Conservation (phyloP, 345 rosid species). For the Boechera divaricarpa region DNA sequence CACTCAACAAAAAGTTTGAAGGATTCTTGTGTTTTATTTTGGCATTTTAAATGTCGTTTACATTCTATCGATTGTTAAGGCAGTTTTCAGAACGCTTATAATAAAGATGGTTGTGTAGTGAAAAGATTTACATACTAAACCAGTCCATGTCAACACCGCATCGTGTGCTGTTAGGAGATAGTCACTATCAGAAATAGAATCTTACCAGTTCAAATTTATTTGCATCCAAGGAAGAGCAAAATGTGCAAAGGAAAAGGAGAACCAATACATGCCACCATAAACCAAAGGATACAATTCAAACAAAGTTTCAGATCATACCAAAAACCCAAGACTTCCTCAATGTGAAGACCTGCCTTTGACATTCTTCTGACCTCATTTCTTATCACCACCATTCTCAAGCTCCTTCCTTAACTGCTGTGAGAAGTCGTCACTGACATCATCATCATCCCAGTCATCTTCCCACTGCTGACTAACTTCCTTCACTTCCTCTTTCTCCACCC, state of each 20-base stretch:
- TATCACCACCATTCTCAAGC: conserved; percentile 60
- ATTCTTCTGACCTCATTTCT: conserved; percentile 47
- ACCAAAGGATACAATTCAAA: background rate
- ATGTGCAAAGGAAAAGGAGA: background rate
- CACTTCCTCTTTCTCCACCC: conserved; percentile 81
- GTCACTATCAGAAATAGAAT: too few relatives aligned
- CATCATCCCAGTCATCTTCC: conserved; percentile 99
- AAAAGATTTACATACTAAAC: background rate
- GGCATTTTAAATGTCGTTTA: background rate
- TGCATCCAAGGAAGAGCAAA: background rate
- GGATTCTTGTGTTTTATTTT: background rate
- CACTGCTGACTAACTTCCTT: conserved; percentile 82
- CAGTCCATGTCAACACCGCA: background rate
- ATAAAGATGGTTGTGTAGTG: background rate
- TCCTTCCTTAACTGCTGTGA: conserved; percentile 85
- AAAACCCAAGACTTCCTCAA: background rate
- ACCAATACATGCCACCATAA: background rate
- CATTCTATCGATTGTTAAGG: background rate
- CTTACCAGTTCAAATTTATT: background rate
- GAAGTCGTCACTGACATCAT: conserved; percentile 92
- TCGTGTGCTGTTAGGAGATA: background rate
- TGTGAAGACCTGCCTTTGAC: background rate
- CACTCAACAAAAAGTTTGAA: background rate
- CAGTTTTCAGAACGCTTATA: too few relatives aligned
- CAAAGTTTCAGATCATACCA: background rate